phyloP scores from a whole-genome alignment of 495 filamentous ascomycete species.

The Penicillium paradoxum region DNA sequence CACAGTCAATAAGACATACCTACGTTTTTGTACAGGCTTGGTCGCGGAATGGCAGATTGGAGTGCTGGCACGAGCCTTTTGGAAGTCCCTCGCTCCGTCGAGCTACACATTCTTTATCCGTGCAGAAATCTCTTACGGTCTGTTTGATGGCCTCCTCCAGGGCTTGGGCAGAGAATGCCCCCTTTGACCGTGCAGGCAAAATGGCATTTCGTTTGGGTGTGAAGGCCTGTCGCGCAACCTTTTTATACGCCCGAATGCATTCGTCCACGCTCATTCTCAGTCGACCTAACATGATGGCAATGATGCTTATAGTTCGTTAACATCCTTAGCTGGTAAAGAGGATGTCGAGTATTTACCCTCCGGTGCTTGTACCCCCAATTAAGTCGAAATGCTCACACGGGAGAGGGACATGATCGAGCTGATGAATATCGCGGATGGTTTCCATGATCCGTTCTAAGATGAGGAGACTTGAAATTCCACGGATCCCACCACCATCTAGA shows the following conservation, averaged over 20 bases:
- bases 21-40: conserved; percentile 35
- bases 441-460: conserved; percentile 21
- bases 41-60: conserved; percentile 4
- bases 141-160: conserved; percentile 12
- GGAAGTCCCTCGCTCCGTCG: background rate
- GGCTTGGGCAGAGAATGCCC: conserved; percentile 10
- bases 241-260: conserved; percentile 43
- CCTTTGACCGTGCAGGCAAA: background rate
- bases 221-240: conserved; percentile 29
- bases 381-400: conserved; percentile 28
- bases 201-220: conserved; percentile 1
- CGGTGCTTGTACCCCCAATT: conserved; percentile 22
- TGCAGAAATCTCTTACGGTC: conserved; percentile 6
- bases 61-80: background rate
- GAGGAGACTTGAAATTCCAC: conserved; percentile 21
- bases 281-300: conserved; percentile 51
- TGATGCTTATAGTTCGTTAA: conserved; percentile 29
- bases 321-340: background rate
- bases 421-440: conserved; percentile 8
- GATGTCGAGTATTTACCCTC: conserved; percentile 2
- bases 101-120: background rate
- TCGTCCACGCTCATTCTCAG: conserved; percentile 49
- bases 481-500: conserved; percentile 23
- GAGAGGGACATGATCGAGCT: background rate
- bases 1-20: background rate